Evolutionary conservation across 1,284 basidiomycete species (phyloP), one percentile per base, ranked within the genome.

Genomic region (Cerioporus squamosus): DNA sequence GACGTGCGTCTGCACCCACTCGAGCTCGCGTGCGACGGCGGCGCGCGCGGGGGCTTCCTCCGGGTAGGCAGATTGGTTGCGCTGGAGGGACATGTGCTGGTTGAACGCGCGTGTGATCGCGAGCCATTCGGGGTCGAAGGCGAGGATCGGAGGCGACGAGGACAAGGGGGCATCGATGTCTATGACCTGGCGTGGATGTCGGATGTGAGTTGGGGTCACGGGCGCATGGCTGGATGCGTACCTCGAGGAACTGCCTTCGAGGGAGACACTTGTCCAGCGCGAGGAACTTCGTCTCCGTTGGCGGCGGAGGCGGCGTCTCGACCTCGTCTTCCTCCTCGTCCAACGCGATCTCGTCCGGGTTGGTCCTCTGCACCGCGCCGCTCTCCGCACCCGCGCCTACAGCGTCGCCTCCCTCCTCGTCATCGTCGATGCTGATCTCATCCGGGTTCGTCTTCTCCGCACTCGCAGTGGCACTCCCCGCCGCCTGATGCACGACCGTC

Each of bases 241-340:
- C 94, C 81, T 98, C 94, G 5, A 99, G 81, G 70, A 95, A 97
- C 50, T 92, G 84, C 48, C 91, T 84, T 10, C 80, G 81, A 0
- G 90, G 88, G 1, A 95, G 82, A 68, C 95, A 98, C 73, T 99
- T 98, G 77, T 97, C 95, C 3, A 99, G 78, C 1, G 97, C 95
- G 12, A 99, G 76, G 74, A 99, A 99, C 51, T 81, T 84, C 0
- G 97, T 98, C 57, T 73, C 68, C 22, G 61, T 70, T 60, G 66
- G 68, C 3, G 70, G 69, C 2, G 70, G 69, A 3, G 77, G 76
- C 2, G 70, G 70, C 5, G 69, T 67, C n/a, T 71, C 76, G 14
- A 80, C 77, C 6, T 75, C 68, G 5, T 77, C 77, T 60, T 85
- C 85, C 59, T 88, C 87, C 43, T 88, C 84, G 17, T 83, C 85